Percentiles rank a stretch among this genome's conserved stretches.
phyloP scores from a whole-genome alignment of 306 rosid species.

The Trichosanthes cucumerina region DNA sequence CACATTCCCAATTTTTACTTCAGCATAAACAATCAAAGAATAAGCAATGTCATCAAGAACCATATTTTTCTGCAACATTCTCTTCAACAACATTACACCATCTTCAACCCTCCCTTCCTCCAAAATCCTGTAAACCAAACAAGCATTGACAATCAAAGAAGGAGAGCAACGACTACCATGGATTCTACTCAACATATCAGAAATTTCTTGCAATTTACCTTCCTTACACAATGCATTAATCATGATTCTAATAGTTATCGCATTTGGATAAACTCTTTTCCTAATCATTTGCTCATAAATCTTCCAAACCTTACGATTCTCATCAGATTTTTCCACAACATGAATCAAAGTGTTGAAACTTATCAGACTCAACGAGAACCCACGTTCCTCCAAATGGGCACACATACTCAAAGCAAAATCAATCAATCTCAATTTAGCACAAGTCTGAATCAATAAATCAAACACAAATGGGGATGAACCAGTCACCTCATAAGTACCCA shows the following conservation, averaged over 20 bases:
- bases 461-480: conserved; percentile 44
- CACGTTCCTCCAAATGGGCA: conserved; percentile 32
- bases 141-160: conserved; percentile 40
- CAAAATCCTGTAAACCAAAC: conserved; percentile 42
- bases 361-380: conserved; percentile 33
- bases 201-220: conserved; percentile 43
- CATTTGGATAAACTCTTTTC: conserved; percentile 40
- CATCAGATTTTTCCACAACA: conserved; percentile 39
- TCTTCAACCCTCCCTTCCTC: conserved; percentile 43
- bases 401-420: conserved; percentile 41
- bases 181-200: conserved; percentile 44
- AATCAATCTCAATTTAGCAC: conserved; percentile 43
- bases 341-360: conserved; percentile 57
- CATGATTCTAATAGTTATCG: conserved; percentile 40
- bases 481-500: conserved; percentile 26
- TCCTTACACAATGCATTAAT: conserved; percentile 60
- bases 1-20: conserved; percentile 32
- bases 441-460: conserved; percentile 49
- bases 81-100: conserved; percentile 44
- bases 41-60: conserved; percentile 47
- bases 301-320: conserved; percentile 37
- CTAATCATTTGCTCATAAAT: conserved; percentile 65
- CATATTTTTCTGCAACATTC: conserved; percentile 65
- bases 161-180: conserved; percentile 43
- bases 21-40: conserved; percentile 47